phyloP scores from a whole-genome alignment of 164 flowering plant species.

The Cinnamomum micranthum region DNA sequence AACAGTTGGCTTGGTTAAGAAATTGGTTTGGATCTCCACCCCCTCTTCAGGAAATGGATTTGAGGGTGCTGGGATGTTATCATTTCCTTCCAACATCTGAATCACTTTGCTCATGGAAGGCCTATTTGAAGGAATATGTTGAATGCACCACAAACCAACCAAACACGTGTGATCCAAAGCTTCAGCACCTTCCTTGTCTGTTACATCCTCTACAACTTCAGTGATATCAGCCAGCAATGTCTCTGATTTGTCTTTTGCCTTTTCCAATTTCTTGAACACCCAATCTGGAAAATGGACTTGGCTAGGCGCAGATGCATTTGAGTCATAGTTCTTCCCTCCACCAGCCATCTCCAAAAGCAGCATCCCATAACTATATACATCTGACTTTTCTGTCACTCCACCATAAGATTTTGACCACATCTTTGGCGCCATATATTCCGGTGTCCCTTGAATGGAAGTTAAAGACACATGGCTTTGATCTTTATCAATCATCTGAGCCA shows the following conservation, averaged over 20 bases:
- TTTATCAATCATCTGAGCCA: constrained; percentile 9
- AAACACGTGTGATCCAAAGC: neutral
- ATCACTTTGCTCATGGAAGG: constrained; percentile 2
- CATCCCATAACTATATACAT: no score
- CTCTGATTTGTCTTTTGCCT: no score
- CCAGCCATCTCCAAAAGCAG: constrained; percentile 17
- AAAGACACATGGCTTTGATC: constrained; percentile 9
- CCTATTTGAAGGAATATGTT: constrained; percentile 5
- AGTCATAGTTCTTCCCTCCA: constrained; percentile 4
- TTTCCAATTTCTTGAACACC: constrained; percentile 4
- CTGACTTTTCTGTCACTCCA: neutral
- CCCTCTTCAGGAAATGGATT: no score
- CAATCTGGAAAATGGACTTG: constrained; percentile 18
- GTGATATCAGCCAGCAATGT: neutral
- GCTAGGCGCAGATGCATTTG: constrained; percentile 1
- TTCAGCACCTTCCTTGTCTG: constrained; percentile 5
- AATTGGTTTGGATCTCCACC: no score
- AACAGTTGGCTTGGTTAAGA: no score
- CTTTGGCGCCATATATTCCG: constrained; percentile 19
- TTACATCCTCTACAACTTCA: constrained; percentile 1
- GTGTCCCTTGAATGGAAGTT: constrained; percentile 12
- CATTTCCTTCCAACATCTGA: neutral
- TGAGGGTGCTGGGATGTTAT: no score
- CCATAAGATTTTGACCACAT: constrained; percentile 15
- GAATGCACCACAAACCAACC: constrained; percentile 10